A percentile compares a stretch with the other conserved stretches of the same genome.
These are phyloP conservation scores for Citrus mangshanensis DNA, from an alignment of 345 rosid species.

Conservation along the genomic window DNA sequence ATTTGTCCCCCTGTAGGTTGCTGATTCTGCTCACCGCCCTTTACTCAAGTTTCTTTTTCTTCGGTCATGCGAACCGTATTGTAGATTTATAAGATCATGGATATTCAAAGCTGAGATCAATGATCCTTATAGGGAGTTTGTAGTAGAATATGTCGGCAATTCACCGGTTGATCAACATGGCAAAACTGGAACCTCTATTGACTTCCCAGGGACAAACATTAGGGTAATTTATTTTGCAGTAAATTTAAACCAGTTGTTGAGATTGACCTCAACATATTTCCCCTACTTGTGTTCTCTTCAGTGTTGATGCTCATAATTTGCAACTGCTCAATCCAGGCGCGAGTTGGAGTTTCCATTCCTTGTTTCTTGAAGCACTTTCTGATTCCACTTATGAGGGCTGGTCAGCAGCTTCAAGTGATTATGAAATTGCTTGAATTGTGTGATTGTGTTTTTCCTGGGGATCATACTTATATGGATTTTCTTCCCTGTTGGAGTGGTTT, in stretches of 20 bases:
- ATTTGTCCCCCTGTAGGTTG: slow-evolving; percentile 48
- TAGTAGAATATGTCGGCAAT: slow-evolving; percentile 49
- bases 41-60: slow-evolving; percentile 83
- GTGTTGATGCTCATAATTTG: slow-evolving; percentile 11
- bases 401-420: slow-evolving; percentile 94
- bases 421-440: slow-evolving; percentile 79
- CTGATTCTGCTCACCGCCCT: slow-evolving; percentile 72
- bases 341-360: slow-evolving; percentile 66
- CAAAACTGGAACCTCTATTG: slow-evolving; percentile 41
- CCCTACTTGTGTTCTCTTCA: slow-evolving; percentile 11
- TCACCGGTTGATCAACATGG: slow-evolving; percentile 25
- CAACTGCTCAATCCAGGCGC: slow-evolving; percentile 44
- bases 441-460: slow-evolving; percentile 49
- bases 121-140: slow-evolving; percentile 82
- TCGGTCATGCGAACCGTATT: slow-evolving; percentile 76
- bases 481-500: slow-evolving; percentile 73
- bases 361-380: slow-evolving; percentile 70
- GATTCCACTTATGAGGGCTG: slow-evolving; percentile 85
- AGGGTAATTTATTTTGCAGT: slow-evolving; percentile 44
- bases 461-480: slow-evolving; percentile 51
- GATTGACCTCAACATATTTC: neutral
- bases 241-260: neutral
- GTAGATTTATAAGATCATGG: slow-evolving; percentile 87
- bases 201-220: slow-evolving; percentile 36
- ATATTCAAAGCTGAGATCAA: slow-evolving; percentile 80